phyloP scores from a whole-genome alignment of 495 filamentous ascomycete species.

The Podospora fimiseda region DNA sequence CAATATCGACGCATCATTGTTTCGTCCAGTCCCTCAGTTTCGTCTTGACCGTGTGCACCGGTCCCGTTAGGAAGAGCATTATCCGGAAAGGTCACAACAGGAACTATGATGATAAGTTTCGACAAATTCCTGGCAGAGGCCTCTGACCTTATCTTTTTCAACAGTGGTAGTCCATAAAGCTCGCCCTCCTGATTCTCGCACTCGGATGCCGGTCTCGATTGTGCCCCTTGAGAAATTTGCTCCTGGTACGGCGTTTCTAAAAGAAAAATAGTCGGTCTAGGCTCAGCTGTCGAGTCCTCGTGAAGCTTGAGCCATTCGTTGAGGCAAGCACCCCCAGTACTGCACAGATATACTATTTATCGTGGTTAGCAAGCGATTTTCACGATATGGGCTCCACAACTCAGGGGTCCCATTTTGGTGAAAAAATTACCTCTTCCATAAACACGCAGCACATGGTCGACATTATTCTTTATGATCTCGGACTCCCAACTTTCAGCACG shows the following conservation, averaged over 20 bases:
- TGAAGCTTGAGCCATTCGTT: conserved; percentile 61
- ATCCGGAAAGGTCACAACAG: conserved; percentile 47
- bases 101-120: conserved; percentile 69
- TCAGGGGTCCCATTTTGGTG: no score
- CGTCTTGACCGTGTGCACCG: conserved; percentile 13
- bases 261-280: conserved; percentile 68
- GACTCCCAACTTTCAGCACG: conserved; percentile 20
- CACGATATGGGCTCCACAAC: no score
- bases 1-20: conserved; percentile 52
- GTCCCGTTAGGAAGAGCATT: conserved; percentile 18
- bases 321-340: conserved; percentile 63
- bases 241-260: conserved; percentile 61
- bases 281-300: conserved; percentile 53
- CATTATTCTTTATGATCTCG: conserved; percentile 38
- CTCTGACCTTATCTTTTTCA: conserved; percentile 63
- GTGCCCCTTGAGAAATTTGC: conserved; percentile 31
- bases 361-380: conserved; percentile 21
- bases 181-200: conserved; percentile 43
- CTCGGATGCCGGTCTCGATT: conserved; percentile 32
- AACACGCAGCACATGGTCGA: conserved; percentile 40
- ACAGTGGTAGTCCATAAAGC: conserved; percentile 59
- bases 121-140: conserved; percentile 63
- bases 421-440: conserved; percentile 43
- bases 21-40: conserved; percentile 31
- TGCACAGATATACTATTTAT: conserved; percentile 63